Evolutionary conservation across 805 yeast species (phyloP).

Genomic region (Zygotorulaspora chibaensis): DNA sequence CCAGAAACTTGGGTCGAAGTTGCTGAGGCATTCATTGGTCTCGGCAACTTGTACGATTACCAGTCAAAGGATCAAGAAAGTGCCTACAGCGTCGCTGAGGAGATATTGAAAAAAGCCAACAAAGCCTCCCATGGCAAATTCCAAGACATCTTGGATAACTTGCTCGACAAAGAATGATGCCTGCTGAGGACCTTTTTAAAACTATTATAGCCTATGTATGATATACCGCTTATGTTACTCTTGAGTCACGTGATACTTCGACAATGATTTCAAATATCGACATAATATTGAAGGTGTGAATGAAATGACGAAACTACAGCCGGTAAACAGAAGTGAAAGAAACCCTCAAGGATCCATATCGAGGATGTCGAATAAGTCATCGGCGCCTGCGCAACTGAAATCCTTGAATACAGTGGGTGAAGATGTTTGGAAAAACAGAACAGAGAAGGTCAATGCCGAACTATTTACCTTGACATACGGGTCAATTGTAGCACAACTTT

Average conservation of each 20-base stretch:
- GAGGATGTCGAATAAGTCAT: slow-evolving; percentile 6
- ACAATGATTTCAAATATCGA: not conserved
- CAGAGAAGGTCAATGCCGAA: slow-evolving; percentile 89
- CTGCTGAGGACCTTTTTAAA: not conserved
- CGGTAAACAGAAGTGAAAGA: not conserved
- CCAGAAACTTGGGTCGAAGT: slow-evolving; percentile 78
- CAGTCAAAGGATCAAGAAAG: slow-evolving; percentile 65
- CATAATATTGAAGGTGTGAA: not conserved
- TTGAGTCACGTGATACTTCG: not conserved
- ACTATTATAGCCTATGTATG: too few relatives aligned
- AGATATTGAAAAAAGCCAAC: slow-evolving; percentile 63
- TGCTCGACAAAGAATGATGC: slow-evolving; percentile 28
- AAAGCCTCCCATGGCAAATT: slow-evolving; percentile 75
- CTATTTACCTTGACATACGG: slow-evolving; percentile 94
- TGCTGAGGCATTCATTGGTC: slow-evolving; percentile 79
- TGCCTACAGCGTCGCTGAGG: slow-evolving; percentile 65
- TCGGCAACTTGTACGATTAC: slow-evolving; percentile 68
- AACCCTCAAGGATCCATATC: not conserved
- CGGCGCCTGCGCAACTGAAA: slow-evolving; percentile 17
- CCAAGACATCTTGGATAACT: slow-evolving; percentile 57
- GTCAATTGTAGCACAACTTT: slow-evolving; percentile 84
- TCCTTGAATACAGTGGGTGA: slow-evolving; percentile 55
- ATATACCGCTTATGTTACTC: too few relatives aligned
- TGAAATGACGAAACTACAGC: not conserved
- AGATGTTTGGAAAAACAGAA: slow-evolving; percentile 84